These are phyloP conservation scores for Aspergillus niger DNA, from an alignment of 2,329 filamentous ascomycete genomes.

Conservation along the genomic window DNA sequence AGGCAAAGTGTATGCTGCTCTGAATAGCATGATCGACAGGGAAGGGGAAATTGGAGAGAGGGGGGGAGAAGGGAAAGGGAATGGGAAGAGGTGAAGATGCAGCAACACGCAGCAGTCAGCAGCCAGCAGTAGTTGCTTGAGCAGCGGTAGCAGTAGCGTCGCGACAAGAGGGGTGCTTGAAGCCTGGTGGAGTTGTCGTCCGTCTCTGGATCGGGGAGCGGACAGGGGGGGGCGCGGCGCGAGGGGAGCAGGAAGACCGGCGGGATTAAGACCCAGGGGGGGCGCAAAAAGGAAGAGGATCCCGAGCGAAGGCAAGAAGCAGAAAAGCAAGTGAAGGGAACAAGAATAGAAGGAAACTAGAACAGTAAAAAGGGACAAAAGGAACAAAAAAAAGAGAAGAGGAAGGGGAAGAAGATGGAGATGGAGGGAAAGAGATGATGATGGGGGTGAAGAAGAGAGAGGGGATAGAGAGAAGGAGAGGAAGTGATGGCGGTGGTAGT, in stretches of 20 bases:
- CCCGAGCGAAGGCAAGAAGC: constrained; percentile 15
- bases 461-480: not conserved
- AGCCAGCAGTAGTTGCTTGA: constrained; percentile 6
- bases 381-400: constrained; percentile 4
- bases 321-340: constrained; percentile 12
- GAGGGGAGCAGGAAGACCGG: constrained; percentile 22
- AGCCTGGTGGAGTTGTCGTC: constrained; percentile 21
- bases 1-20: constrained; percentile 19
- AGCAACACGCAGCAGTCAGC: constrained; percentile 4
- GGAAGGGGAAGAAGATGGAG: constrained; percentile 9
- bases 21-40: constrained; percentile 29
- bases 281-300: constrained; percentile 22
- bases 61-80: not conserved
- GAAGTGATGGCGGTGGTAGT: not conserved
- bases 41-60: constrained; percentile 11
- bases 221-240: constrained; percentile 27
- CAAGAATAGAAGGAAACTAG: constrained; percentile 5
- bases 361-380: constrained; percentile 8
- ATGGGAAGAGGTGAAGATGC: constrained; percentile 5
- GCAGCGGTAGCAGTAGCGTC: constrained; percentile 15
- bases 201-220: constrained; percentile 24
- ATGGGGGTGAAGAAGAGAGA: not conserved
- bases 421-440: not conserved
- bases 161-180: constrained; percentile 21
- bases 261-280: constrained; percentile 22